These are phyloP conservation scores for Cordyceps javanica DNA, from an alignment of 2,329 filamentous ascomycete genomes.

Conservation along the genomic window DNA sequence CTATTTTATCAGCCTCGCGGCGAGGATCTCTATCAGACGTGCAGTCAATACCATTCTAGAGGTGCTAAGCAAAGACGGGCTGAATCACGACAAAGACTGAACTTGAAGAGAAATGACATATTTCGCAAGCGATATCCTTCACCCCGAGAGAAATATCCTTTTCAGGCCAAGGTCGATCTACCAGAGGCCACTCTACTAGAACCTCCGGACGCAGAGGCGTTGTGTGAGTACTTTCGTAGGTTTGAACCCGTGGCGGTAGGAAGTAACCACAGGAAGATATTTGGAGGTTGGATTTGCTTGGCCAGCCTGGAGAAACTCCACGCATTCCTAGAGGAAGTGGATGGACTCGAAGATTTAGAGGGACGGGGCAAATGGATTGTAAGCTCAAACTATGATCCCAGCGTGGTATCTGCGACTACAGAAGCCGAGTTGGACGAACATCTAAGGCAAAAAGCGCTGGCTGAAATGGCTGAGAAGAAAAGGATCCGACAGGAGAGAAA, in stretches of 20 bases:
- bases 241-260: slow-evolving; percentile 5
- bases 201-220: background rate
- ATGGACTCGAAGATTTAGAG: slow-evolving; percentile 1
- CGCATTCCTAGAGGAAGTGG: background rate
- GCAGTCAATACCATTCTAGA: background rate
- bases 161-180: slow-evolving; percentile 5
- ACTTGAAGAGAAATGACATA: background rate
- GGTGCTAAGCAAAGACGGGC: background rate
- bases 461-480: slow-evolving; percentile 4
- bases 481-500: background rate
- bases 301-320: slow-evolving; percentile 3
- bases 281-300: slow-evolving; percentile 10
- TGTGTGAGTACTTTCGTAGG: slow-evolving; percentile 5
- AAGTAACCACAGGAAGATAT: background rate
- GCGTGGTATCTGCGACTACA: slow-evolving; percentile 1
- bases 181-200: background rate
- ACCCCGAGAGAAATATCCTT: slow-evolving; percentile 9
- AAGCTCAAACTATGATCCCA: background rate
- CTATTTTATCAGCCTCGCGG: background rate
- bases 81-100: background rate
- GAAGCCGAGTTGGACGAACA: slow-evolving; percentile 4
- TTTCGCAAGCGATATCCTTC: slow-evolving; percentile 3
- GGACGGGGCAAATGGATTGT: background rate
- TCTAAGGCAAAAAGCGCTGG: background rate
- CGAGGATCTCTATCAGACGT: background rate